Base-by-base conservation (phyloP, 192 early-diverging fungal species). In the Lobosporangium transversale region DNA sequence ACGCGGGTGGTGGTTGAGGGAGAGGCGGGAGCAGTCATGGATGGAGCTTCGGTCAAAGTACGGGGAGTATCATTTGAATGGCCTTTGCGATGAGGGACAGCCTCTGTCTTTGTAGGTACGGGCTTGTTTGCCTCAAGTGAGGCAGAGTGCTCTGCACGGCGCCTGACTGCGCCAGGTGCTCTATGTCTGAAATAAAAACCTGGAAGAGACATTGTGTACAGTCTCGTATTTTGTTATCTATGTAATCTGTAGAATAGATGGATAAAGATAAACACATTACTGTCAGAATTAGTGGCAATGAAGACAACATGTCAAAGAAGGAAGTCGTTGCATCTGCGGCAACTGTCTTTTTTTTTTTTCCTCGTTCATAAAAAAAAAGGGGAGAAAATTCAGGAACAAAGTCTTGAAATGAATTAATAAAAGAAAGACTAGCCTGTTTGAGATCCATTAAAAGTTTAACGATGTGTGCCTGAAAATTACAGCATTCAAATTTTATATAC, bases 91-190 rank as follows among this genome's bases (percentile, higher is more conserved):
- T n/a, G n/a, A n/a, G n/a, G n/a, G n/a, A n/a, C n/a, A 40, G 37
- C 37, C 7, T 14, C 8, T n/a, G 47, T 21, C 9, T 12, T 49
- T 12, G 47, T 49, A 17, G 40, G 24, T 20, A 27, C 57, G 14
- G 40, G 23, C 29, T 31, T 62, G 20, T 27, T 27, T 31, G 35
- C 7, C 7, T 40, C 37, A 40, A 40, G 37, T 14, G 37, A 9
- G 1, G 48, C 60, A 18, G 60, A 62, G 32, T 62, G 48, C 60
- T 62, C 60, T 20, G 60, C 60, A 18, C 60, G 47, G 33, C 60
- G 60, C 4, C 60, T 43, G 2, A 62, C 32, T 4, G 49, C 60
- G 48, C 60, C 60, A 35, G 48, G 33, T 26, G 47, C 60, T 26
- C 60, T 50, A 20, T 49, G 48, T 23, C 48, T 62, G 48, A 62